A percentile compares a stretch with the other conserved stretches of the same genome.
phyloP scores from a whole-genome alignment of 148 eudicot genomes.

The Rheum nobile region DNA sequence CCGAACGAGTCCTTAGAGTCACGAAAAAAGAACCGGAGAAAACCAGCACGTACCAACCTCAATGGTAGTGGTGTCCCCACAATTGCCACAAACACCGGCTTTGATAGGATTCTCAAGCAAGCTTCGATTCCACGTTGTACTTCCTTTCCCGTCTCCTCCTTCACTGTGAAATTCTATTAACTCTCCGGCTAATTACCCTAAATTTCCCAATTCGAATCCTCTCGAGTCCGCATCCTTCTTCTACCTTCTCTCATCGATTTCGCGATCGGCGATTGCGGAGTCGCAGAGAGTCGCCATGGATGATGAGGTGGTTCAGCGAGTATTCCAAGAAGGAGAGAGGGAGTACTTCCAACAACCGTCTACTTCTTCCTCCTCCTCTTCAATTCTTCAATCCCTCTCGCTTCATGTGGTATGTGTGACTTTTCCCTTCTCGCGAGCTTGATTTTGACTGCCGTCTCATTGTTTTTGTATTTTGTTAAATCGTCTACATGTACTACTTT shows the following conservation, averaged over 20 bases:
- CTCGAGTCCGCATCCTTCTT: not conserved
- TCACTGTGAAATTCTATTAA: not conserved
- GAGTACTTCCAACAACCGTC: constrained; percentile 74
- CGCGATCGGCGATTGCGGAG: not conserved
- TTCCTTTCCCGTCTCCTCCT: not conserved
- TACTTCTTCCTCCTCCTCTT: constrained; percentile 67
- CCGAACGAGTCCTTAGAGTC: too few relatives aligned
- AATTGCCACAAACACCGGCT: not conserved
- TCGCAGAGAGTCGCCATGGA: constrained; percentile 37
- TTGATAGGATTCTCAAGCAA: not conserved
- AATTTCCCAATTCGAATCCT: not conserved
- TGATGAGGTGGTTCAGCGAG: constrained; percentile 77
- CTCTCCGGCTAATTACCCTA: constrained; percentile 2
- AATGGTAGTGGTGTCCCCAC: not conserved
- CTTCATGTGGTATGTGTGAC: constrained; percentile 82
- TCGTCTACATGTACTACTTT: not conserved
- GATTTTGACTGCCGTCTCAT: not conserved
- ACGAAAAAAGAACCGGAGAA: not conserved
- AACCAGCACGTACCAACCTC: not conserved
- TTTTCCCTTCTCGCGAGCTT: not conserved
- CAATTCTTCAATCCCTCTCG: constrained; percentile 95
- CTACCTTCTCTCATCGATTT: not conserved
- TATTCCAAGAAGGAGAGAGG: constrained; percentile 78
- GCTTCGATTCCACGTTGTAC: constrained; percentile 2
- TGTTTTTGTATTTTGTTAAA: not conserved